Evolutionary conservation across 257 asterid genomes (phyloP), one percentile per base, ranked within the genome.

Genomic region (Lantana camara): DNA sequence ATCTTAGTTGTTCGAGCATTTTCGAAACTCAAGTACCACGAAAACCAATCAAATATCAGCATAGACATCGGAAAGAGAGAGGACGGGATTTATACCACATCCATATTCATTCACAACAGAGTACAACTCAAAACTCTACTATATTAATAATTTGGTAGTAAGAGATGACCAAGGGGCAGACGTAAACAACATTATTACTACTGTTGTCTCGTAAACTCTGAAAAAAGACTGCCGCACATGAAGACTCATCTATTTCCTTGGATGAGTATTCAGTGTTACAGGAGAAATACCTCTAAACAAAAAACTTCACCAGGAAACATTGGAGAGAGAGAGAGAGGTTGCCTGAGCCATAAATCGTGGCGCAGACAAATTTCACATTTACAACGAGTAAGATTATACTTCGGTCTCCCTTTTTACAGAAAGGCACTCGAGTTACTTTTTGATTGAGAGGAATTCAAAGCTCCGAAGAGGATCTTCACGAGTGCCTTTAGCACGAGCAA

Each of bases 391-490:
- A 13, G 46, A 35, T 9, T 20, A 23, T 45, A 7, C 40, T 35
- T 35, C 40, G 7, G 40, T 30, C 40, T 35, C 1, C 4, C 7
- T 71, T 52, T 54, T 59, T 68, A 46, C 47, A 77, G 16, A 34
- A 34, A 24, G 48, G 48, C n/a, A 11, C 54, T 1, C 57, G 40
- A 50, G 9, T 65, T 75, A 79, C 65, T 79, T 79, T 64, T 72
- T 71, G 68, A 68, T 54, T 0, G 76, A 55, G 44, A 91, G 95
- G 77, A 89, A 87, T 75, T 93, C 99, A 9, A 93, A 93, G 92
- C 99, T 93, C 48, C 96, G 87, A 50, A 93, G 84, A 70, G 92
- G 88, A 69, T 90, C 95, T 37, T 82, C 95, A 1, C 85, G 85
- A 46, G 81, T 55, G 60, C 88, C 95, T 73, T 77, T 84, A 27